Percentiles rank a stretch among this genome's conserved stretches.
Conservation (phyloP, 768 basidiomycete genomes). For the Lentinula raphanica region DNA sequence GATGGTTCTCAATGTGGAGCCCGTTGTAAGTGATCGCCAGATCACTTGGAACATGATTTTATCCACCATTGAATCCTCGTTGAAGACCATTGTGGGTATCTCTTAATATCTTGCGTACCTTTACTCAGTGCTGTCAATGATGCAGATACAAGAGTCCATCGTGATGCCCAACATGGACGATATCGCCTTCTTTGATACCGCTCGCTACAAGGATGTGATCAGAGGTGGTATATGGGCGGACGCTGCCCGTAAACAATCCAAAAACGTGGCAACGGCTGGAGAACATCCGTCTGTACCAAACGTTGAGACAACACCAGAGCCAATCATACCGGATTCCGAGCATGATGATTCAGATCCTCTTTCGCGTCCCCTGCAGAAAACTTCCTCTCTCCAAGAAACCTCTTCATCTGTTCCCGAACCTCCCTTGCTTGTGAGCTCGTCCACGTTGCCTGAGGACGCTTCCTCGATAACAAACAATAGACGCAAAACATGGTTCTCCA, state of each 20-base stretch:
- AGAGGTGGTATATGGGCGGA: constrained; percentile 92
- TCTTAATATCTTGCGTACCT: background rate
- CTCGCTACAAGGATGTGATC: constrained; percentile 34
- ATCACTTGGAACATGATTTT: constrained; percentile 93
- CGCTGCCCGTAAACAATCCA: constrained; percentile 46
- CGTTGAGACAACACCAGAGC: background rate
- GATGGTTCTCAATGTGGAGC: constrained; percentile 86
- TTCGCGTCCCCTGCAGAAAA: background rate
- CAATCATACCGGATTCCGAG: background rate
- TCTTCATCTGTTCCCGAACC: constrained; percentile 4
- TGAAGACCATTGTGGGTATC: constrained; percentile 77
- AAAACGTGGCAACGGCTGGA: background rate
- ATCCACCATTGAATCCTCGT: constrained; percentile 79
- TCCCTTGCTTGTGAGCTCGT: background rate
- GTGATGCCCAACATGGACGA: constrained; percentile 99
- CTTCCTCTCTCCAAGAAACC: constrained; percentile 2
- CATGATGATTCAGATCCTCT: background rate
- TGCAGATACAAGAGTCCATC: constrained; percentile 86
- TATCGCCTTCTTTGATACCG: constrained; percentile 89
- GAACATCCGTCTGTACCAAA: background rate
- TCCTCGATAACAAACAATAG: constrained; percentile 18
- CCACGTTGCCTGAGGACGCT: background rate
- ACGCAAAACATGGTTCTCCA: constrained; percentile 57
- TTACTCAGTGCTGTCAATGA: background rate
- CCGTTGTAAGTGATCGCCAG: constrained; percentile 90